Conservation (phyloP, 2,329 filamentous ascomycete species). For the Botrytis sinoallii region DNA sequence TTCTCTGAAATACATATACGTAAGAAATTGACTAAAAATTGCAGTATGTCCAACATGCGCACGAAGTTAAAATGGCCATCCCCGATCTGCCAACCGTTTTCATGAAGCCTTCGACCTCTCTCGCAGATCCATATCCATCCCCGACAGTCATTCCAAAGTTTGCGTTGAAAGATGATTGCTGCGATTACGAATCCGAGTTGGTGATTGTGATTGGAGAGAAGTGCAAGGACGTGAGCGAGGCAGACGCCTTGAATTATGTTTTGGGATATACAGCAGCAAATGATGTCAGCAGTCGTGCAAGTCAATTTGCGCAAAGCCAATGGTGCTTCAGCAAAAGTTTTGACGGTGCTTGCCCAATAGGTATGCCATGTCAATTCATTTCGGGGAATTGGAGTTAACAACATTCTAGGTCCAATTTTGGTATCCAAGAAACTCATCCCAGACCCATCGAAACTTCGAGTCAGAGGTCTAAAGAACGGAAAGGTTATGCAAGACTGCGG, state of each 20-base stretch:
- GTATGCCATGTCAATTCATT: slow-evolving; percentile 27
- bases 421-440: slow-evolving; percentile 45
- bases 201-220: slow-evolving; percentile 48
- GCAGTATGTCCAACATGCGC: slow-evolving; percentile 46
- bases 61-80: slow-evolving; percentile 44
- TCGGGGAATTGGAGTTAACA: neutral
- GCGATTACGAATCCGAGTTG: slow-evolving; percentile 51
- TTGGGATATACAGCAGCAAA: slow-evolving; percentile 57
- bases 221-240: slow-evolving; percentile 47
- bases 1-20: neutral
- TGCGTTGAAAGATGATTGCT: slow-evolving; percentile 43
- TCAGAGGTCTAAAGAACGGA: slow-evolving; percentile 50
- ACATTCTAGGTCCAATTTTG: slow-evolving; percentile 44
- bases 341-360: slow-evolving; percentile 48
- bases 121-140: slow-evolving; percentile 35
- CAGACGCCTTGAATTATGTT: slow-evolving; percentile 49
- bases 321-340: slow-evolving; percentile 53
- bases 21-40: neutral
- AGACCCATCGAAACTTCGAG: slow-evolving; percentile 42
- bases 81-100: slow-evolving; percentile 43
- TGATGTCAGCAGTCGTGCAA: slow-evolving; percentile 52
- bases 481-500: slow-evolving; percentile 44
- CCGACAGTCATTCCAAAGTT: slow-evolving; percentile 46
- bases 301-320: slow-evolving; percentile 48
- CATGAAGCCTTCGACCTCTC: slow-evolving; percentile 32